Evolutionary conservation across 2,329 filamentous ascomycete genomes (phyloP).

Genomic region (Rhexocercosporidium sp.): DNA sequence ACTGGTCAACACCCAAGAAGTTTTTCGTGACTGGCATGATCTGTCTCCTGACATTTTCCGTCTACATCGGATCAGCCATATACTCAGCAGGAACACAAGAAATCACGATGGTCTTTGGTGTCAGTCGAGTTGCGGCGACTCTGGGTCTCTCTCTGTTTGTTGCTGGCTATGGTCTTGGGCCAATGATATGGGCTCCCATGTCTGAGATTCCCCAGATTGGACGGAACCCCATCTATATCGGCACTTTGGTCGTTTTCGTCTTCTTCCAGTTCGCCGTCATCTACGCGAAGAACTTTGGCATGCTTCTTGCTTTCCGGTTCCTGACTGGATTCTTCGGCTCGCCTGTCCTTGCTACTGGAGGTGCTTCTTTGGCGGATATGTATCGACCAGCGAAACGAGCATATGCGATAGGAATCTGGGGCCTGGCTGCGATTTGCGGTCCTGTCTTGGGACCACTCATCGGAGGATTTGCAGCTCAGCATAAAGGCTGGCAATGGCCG

Average conservation of each 20-base stretch:
- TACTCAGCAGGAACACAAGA: conserved; percentile 53
- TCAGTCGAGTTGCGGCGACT: conserved; percentile 56
- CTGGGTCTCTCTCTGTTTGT: conserved; percentile 67
- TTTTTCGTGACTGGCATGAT: conserved; percentile 52
- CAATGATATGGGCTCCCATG: conserved; percentile 68
- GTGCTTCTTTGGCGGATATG: conserved; percentile 55
- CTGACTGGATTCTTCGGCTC: conserved; percentile 67
- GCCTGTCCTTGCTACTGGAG: conserved; percentile 65
- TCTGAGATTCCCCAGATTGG: conserved; percentile 70
- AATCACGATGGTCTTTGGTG: conserved; percentile 58
- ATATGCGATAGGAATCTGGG: conserved; percentile 64
- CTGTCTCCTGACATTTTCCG: conserved; percentile 62
- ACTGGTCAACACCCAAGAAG: conserved; percentile 54
- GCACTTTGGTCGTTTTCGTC: conserved; percentile 71
- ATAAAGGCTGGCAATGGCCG: conserved; percentile 64
- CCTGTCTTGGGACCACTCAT: conserved; percentile 65
- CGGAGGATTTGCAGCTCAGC: conserved; percentile 61
- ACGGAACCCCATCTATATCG: conserved; percentile 69
- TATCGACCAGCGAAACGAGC: conserved; percentile 57
- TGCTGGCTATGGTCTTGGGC: conserved; percentile 65
- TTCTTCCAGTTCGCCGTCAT: conserved; percentile 54
- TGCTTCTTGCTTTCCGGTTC: conserved; percentile 63
- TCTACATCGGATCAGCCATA: conserved; percentile 56
- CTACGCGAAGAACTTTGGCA: conserved; percentile 55
- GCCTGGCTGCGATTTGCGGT: conserved; percentile 49